These are phyloP conservation scores for Alternaria conjuncta DNA, from an alignment of 2,329 filamentous ascomycete genomes.

Conservation along the genomic window DNA sequence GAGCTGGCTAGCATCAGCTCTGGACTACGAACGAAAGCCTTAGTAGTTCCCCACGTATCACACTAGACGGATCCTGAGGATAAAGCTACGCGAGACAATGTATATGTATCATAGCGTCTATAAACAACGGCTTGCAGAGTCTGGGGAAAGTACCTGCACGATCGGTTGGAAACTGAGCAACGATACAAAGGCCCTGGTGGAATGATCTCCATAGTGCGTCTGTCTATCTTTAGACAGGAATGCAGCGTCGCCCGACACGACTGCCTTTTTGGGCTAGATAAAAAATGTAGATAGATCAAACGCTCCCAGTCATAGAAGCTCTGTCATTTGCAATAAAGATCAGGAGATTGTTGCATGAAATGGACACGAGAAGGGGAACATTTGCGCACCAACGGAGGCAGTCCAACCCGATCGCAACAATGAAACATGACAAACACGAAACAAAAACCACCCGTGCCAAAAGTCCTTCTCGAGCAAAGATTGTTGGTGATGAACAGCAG, in stretches of 20 bases:
- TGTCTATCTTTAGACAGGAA: constrained; percentile 6
- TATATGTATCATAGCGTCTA: too few relatives aligned
- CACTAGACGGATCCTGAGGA: too few relatives aligned
- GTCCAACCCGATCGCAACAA: too few relatives aligned
- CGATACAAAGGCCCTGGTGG: not conserved
- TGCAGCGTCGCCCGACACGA: not conserved
- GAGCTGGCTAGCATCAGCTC: too few relatives aligned
- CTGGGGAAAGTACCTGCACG: not conserved
- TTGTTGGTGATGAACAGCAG: not conserved
- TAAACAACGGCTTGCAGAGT: not conserved
- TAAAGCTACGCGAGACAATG: too few relatives aligned
- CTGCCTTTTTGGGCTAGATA: not conserved
- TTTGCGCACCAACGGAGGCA: not conserved
- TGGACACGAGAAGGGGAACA: not conserved
- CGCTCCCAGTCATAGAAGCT: not conserved
- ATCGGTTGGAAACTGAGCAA: not conserved
- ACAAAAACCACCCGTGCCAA: not conserved
- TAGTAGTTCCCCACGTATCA: too few relatives aligned
- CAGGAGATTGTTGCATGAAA: not conserved
- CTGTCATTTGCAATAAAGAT: not conserved
- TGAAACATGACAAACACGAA: not conserved
- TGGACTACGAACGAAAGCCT: too few relatives aligned
- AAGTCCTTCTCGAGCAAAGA: not conserved
- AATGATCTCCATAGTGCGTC: constrained; percentile 17
- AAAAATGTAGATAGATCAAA: not conserved